Evolutionary conservation across 2,329 filamentous ascomycete genomes (phyloP).

Genomic region (Talaromyces sp.): DNA sequence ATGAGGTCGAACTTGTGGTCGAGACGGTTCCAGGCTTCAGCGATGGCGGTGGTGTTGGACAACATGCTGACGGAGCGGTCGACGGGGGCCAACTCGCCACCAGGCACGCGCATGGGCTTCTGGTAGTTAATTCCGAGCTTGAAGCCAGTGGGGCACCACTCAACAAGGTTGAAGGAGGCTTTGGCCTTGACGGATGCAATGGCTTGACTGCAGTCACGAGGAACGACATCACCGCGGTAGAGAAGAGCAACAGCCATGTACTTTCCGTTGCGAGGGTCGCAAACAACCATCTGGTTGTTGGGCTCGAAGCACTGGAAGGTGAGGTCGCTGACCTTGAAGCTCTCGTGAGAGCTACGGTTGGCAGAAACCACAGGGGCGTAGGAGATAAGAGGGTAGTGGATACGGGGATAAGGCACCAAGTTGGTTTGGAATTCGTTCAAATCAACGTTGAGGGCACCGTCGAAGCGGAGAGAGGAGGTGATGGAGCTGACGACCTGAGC

Average conservation of each 20-base stretch:
- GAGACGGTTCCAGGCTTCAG: constrained; percentile 62
- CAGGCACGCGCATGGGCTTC: constrained; percentile 52
- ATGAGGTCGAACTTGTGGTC: constrained; percentile 68
- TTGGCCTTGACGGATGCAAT: constrained; percentile 62
- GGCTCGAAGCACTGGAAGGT: constrained; percentile 66
- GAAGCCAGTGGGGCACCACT: constrained; percentile 67
- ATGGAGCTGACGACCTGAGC: constrained; percentile 66
- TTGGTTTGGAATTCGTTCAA: constrained; percentile 68
- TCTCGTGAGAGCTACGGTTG: constrained; percentile 76
- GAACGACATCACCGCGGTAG: constrained; percentile 64
- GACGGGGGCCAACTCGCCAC: constrained; percentile 52
- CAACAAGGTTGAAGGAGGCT: constrained; percentile 61
- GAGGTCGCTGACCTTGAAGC: constrained; percentile 77
- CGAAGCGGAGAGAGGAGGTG: constrained; percentile 62
- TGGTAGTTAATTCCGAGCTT: constrained; percentile 67
- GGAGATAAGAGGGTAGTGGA: constrained; percentile 64
- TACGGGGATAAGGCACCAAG: constrained; percentile 63
- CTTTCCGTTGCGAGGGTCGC: constrained; percentile 63
- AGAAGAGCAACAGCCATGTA: constrained; percentile 66
- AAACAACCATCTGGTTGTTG: constrained; percentile 68
- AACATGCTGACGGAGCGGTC: constrained; percentile 60
- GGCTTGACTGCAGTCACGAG: constrained; percentile 58
- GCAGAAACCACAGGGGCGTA: constrained; percentile 63
- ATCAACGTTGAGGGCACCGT: constrained; percentile 65
- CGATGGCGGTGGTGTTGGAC: constrained; percentile 64